Percentiles rank a stretch among this genome's conserved stretches.
phyloP scores from a whole-genome alignment of 2,329 filamentous ascomycete species.

The Saccharata proteae region DNA sequence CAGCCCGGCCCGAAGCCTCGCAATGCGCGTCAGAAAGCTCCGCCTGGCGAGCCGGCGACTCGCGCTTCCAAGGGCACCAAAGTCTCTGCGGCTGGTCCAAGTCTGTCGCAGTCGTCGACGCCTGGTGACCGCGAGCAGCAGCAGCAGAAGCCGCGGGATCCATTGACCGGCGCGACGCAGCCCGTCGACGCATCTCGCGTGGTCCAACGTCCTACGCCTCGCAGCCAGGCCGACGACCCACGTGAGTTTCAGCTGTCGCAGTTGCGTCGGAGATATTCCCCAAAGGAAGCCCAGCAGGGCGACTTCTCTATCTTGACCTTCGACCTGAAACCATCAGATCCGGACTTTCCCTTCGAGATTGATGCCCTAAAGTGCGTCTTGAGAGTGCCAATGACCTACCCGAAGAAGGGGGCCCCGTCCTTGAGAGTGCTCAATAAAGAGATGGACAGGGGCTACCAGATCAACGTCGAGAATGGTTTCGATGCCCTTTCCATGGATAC shows the following conservation, averaged over 20 bases:
- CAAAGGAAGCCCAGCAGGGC: constrained; percentile 30
- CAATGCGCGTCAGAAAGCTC: constrained; percentile 10
- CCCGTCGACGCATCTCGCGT: constrained; percentile 34
- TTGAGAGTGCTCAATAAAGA: constrained; percentile 56
- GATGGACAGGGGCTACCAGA: constrained; percentile 58
- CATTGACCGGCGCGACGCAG: constrained; percentile 2
- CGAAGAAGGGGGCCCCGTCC: constrained; percentile 37
- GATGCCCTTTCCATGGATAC: constrained; percentile 46
- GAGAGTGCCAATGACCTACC: constrained; percentile 52
- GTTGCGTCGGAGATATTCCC: constrained; percentile 53
- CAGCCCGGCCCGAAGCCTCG: constrained; percentile 7
- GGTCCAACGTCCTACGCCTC: constrained; percentile 54
- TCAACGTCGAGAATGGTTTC: constrained; percentile 69
- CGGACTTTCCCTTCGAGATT: constrained; percentile 73
- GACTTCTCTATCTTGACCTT: constrained; percentile 49
- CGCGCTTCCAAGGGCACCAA: constrained; percentile 7
- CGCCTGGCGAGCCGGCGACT: constrained; percentile 9
- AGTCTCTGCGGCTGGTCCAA: constrained; percentile 3
- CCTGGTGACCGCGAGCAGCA: constrained; percentile 10
- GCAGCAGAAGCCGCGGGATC: constrained; percentile 1
- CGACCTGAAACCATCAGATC: constrained; percentile 60
- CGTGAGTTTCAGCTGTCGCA: constrained; percentile 65
- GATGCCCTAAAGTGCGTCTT: constrained; percentile 56
- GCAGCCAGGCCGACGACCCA: constrained; percentile 53
- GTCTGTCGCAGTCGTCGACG: no score